Evolutionary conservation across 2,329 filamentous ascomycete genomes (phyloP).

Genomic region (Curvularia sp.): DNA sequence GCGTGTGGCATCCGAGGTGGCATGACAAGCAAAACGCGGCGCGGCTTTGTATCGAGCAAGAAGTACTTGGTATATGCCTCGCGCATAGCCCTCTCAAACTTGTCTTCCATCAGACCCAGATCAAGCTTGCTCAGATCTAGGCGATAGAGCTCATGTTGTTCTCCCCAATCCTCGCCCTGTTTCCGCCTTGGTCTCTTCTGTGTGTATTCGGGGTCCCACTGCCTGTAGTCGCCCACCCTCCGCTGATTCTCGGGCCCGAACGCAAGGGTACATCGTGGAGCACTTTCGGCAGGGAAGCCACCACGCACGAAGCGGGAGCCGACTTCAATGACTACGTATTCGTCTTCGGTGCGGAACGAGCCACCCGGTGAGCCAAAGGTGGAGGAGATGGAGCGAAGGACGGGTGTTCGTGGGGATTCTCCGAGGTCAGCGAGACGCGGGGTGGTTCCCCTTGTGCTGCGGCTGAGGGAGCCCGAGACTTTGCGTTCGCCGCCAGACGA

Average conservation of each 20-base stretch:
- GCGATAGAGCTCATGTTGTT: conserved; percentile 77
- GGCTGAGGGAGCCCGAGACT: conserved; percentile 37
- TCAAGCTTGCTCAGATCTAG: conserved; percentile 76
- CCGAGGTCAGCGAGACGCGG: conserved; percentile 48
- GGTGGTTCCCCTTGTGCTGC: conserved; percentile 42
- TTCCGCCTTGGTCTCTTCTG: conserved; percentile 58
- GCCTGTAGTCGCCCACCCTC: conserved; percentile 80
- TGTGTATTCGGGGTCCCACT: conserved; percentile 66
- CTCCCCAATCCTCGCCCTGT: conserved; percentile 65
- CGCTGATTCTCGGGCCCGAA: conserved; percentile 80
- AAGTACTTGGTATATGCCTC: conserved; percentile 82
- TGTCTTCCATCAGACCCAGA: conserved; percentile 82
- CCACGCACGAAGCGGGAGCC: conserved; percentile 79
- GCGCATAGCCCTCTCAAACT: conserved; percentile 80
- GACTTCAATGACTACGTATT: conserved; percentile 85
- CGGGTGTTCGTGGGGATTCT: conserved; percentile 54
- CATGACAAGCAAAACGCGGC: conserved; percentile 76
- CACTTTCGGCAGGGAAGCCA: conserved; percentile 84
- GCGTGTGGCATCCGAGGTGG: conserved; percentile 80
- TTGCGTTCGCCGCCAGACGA: conserved; percentile 44
- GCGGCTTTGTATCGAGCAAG: conserved; percentile 74
- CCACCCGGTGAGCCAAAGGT: conserved; percentile 65
- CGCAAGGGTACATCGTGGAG: conserved; percentile 72
- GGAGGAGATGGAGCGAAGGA: conserved; percentile 66
- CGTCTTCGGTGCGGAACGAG: conserved; percentile 70